Base-by-base conservation (phyloP, 2,329 filamentous ascomycete genomes). In the Ophiostoma fasciatum region DNA sequence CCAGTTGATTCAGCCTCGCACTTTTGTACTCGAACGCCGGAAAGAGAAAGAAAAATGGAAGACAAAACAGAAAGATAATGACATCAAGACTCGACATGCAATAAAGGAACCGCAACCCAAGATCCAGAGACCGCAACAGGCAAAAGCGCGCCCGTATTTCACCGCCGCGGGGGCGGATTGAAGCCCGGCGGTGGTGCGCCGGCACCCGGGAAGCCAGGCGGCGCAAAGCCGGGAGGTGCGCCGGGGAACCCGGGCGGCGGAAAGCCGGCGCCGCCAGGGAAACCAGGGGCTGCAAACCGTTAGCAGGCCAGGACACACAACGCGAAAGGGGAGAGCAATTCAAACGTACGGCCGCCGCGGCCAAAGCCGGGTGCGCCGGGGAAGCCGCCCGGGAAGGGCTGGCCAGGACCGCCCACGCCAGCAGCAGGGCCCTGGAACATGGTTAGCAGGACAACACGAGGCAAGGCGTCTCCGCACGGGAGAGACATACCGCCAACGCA, bases 341-440 rank as follows among this genome's bases (percentile, higher is more conserved):
- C 18, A 50, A 20, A 36, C 68, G 53, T 58, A 74, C 69, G 67
- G 46, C 65, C 68, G 49, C 68, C 65, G 47, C 68, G 62, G 38
- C 65, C 60, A 43, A 70, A 69, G 14, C 65, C 58, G 47, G 57
- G 51, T 31, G 61, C 68, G 56, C 73, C 58, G 31, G 68, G 65
- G 50, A 67, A 61, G 18, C 64, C 58, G 43, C 65, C 63, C 42
- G 64, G 70, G 47, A 60, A 62, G 27, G 70, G 66, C 47, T 81
- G 79, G 33, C 80, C 79, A 39, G 56, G 61, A 26, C 57, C 80
- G 41, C 76, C 88, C 52, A 94, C 79, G 53, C 87, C 88, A 51
- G 81, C 78, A 58, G 83, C 83, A 52, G 88, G 88, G 22, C 88
- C 72, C 70, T 74, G 45, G 13, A 28, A 6, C 13, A 7, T 12